Conservation (phyloP, 768 basidiomycete species). For the Mycena capillaripes region DNA sequence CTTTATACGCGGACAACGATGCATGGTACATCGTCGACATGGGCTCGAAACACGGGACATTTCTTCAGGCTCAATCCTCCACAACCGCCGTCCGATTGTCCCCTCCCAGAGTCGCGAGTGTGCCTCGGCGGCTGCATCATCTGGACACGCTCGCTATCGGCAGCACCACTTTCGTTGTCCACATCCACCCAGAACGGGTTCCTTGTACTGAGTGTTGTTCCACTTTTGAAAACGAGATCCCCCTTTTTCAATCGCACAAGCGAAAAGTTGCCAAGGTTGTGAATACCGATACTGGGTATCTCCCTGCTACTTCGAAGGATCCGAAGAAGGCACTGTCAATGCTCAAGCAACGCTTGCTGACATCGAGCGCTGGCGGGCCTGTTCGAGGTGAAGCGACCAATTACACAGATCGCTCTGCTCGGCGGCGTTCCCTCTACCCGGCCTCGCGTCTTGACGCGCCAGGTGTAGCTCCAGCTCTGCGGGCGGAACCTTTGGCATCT, state of each 20-base stretch:
- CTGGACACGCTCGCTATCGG: conserved; percentile 78
- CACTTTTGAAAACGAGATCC: conserved; percentile 67
- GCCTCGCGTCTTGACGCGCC: conserved; percentile 66
- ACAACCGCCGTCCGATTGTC: conserved; percentile 65
- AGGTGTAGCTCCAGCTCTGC: conserved; percentile 52
- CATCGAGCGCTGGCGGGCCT: conserved; percentile 55
- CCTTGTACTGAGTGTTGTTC: conserved; percentile 76
- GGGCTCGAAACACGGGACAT: conserved; percentile 90
- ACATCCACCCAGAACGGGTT: conserved; percentile 73
- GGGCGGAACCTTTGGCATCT: conserved; percentile 19
- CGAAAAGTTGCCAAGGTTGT: conserved; percentile 43
- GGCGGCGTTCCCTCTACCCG: conserved; percentile 72
- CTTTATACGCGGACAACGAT: conserved; percentile 75
- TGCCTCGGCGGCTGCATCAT: conserved; percentile 74
- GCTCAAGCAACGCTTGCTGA: conserved; percentile 75
- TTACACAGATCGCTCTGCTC: conserved; percentile 81
- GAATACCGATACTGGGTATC: conserved; percentile 43
- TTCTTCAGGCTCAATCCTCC: conserved; percentile 56
- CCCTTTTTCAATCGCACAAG: conserved; percentile 61
- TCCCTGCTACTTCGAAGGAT: conserved; percentile 52
- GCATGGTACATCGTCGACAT: conserved; percentile 87
- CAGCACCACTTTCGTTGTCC: conserved; percentile 77
- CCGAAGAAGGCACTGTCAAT: conserved; percentile 76
- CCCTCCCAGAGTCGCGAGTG: conserved; percentile 74
- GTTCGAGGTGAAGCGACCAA: conserved; percentile 35